A percentile compares a stretch with the other conserved stretches of the same genome.
Conservation (phyloP, 2,329 filamentous ascomycete species). For the Fusarium xylarioides region DNA sequence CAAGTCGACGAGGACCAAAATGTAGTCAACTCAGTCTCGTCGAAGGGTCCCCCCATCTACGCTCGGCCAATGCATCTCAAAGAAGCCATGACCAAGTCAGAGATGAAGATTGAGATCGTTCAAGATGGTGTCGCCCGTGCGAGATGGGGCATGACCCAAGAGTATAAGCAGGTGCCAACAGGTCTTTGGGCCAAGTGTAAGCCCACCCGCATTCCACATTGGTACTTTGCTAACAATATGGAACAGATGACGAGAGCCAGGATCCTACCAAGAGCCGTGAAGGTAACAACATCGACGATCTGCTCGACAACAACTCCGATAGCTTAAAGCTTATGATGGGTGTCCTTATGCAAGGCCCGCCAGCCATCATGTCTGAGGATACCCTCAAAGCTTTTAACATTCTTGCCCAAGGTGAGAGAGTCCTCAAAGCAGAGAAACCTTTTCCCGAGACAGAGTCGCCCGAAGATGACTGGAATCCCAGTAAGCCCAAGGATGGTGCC, state of each 20-base stretch:
- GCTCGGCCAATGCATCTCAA: background rate
- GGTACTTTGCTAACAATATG: rapidly evolving
- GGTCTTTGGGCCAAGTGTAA: background rate
- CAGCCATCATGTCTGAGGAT: background rate
- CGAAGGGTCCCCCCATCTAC: background rate
- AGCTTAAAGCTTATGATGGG: background rate
- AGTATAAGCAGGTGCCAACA: background rate
- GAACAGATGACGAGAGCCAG: background rate
- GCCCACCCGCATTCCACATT: rapidly evolving
- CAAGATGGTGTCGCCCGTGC: background rate
- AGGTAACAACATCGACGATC: background rate
- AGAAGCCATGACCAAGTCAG: background rate
- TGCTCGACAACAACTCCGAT: background rate
- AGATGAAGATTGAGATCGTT: background rate
- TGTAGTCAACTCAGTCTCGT: rapidly evolving
- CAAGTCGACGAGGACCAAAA: rapidly evolving
- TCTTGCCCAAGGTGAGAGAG: background rate
- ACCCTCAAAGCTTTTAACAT: background rate
- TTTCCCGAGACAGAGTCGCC: background rate
- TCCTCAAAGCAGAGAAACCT: rapidly evolving
- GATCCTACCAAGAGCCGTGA: background rate
- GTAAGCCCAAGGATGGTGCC: background rate
- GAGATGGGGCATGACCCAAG: background rate
- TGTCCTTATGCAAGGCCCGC: background rate
- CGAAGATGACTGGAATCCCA: rapidly evolving